These are phyloP conservation scores for Chlamydomonas sp. DNA, from an alignment of 139 green algal genomes.

Conservation along the genomic window DNA sequence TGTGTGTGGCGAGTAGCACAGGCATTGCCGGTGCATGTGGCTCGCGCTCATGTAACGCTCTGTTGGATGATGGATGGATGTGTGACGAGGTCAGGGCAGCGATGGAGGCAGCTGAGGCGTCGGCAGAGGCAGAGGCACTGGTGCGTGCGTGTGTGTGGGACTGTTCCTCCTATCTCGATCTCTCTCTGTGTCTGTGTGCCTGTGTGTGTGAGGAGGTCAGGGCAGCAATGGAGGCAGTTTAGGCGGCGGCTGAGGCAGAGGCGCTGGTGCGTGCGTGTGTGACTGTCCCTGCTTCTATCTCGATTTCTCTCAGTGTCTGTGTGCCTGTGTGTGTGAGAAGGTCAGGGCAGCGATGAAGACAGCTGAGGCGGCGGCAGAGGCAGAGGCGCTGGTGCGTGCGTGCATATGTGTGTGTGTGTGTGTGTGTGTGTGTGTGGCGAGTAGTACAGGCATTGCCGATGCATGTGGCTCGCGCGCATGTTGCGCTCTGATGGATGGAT, in stretches of 20 bases:
- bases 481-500: too few species aligned
- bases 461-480: too few species aligned
- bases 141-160: too few species aligned
- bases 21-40: background rate
- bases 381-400: background rate
- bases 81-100: constrained; percentile 9
- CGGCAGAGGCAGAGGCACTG: background rate
- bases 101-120: background rate
- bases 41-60: background rate
- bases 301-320: background rate
- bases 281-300: too few species aligned
- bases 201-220: background rate
- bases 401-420: too few species aligned
- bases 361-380: background rate
- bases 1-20: too few species aligned
- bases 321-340: background rate
- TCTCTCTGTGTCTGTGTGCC: background rate
- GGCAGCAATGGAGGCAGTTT: background rate
- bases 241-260: background rate
- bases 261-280: too few species aligned
- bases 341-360: constrained; percentile 4
- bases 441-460: too few species aligned
- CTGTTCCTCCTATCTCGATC: background rate
- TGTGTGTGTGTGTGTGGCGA: too few species aligned
- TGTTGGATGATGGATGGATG: background rate